Percentiles rank a stretch among this genome's conserved stretches.
Conservation (phyloP, 495 filamentous ascomycete species). For the Trypethelium eluteriae region DNA sequence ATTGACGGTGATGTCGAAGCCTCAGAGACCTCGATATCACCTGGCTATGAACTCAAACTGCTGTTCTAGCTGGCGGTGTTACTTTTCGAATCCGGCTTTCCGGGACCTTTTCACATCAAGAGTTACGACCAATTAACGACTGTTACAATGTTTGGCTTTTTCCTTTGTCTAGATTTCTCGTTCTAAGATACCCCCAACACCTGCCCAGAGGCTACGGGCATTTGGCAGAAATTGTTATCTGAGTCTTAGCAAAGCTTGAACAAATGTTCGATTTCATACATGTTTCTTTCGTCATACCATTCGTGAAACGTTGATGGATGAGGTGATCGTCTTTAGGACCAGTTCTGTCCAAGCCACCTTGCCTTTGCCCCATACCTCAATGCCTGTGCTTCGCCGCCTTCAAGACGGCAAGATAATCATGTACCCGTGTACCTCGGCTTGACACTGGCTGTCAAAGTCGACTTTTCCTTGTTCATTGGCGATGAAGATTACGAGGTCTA, state of each 20-base stretch:
- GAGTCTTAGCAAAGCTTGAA: slow-evolving; percentile 10
- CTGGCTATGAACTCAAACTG: slow-evolving; percentile 38
- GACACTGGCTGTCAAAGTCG: slow-evolving; percentile 2
- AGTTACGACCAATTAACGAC: slow-evolving; percentile 6
- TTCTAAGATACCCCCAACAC: slow-evolving; percentile 22
- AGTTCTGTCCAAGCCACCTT: not conserved
- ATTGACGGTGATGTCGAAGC: slow-evolving; percentile 34
- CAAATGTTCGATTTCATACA: slow-evolving; percentile 1
- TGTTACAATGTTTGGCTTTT: not conserved
- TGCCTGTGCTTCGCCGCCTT: not conserved
- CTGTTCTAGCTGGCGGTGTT: slow-evolving; percentile 28
- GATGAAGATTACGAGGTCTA: not conserved
- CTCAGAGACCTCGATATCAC: slow-evolving; percentile 30
- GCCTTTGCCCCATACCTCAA: not conserved
- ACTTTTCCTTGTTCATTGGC: not conserved
- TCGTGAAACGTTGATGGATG: not conserved
- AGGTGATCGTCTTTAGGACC: not conserved
- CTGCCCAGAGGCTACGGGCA: slow-evolving; percentile 12
- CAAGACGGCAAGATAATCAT: not conserved
- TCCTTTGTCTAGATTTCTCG: slow-evolving; percentile 11
- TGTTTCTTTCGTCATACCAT: not conserved
- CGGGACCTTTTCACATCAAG: not conserved
- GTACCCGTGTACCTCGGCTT: not conserved
- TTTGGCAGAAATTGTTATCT: slow-evolving; percentile 10
- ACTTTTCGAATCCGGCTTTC: not conserved